phyloP scores from a whole-genome alignment of 495 filamentous ascomycete species.

The Neurospora sp. region DNA sequence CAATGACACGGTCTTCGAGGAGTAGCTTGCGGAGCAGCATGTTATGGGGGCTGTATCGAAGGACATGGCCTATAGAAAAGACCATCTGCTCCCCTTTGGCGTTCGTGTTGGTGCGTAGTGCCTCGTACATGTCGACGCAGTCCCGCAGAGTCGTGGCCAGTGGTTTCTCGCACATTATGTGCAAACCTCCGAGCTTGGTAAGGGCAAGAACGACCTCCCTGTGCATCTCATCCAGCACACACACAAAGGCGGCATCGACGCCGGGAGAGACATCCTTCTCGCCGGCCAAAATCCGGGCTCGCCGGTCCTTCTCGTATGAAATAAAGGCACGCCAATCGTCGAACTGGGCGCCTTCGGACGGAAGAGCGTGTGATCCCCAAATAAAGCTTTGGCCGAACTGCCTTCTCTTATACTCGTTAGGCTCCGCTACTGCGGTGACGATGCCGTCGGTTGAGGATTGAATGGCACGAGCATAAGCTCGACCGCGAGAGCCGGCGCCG shows the following conservation, averaged over 20 bases:
- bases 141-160: conserved; percentile 67
- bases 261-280: conserved; percentile 35
- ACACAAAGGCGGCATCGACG: conserved; percentile 78
- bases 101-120: conserved; percentile 22
- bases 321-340: conserved; percentile 64
- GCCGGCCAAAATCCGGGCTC: conserved; percentile 30
- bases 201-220: conserved; percentile 63
- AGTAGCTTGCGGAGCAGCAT: conserved; percentile 70
- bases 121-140: conserved; percentile 61
- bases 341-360: conserved; percentile 51
- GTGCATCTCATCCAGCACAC: conserved; percentile 82
- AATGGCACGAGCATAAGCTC: conserved; percentile 62
- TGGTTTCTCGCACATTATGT: conserved; percentile 94
- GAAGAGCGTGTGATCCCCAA: conserved; percentile 38
- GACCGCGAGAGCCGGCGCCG: conserved; percentile 78
- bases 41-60: conserved; percentile 87
- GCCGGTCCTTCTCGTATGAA: conserved; percentile 48
- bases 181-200: conserved; percentile 51
- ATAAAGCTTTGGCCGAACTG: conserved; percentile 58
- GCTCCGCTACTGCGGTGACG: conserved; percentile 73
- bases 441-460: conserved; percentile 47
- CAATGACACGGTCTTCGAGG: conserved; percentile 60
- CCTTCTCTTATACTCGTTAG: conserved; percentile 62
- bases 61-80: conserved; percentile 76
- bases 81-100: conserved; percentile 33